Evolutionary conservation across 768 basidiomycete genomes (phyloP).

Genomic region (Lactarius tabidus): DNA sequence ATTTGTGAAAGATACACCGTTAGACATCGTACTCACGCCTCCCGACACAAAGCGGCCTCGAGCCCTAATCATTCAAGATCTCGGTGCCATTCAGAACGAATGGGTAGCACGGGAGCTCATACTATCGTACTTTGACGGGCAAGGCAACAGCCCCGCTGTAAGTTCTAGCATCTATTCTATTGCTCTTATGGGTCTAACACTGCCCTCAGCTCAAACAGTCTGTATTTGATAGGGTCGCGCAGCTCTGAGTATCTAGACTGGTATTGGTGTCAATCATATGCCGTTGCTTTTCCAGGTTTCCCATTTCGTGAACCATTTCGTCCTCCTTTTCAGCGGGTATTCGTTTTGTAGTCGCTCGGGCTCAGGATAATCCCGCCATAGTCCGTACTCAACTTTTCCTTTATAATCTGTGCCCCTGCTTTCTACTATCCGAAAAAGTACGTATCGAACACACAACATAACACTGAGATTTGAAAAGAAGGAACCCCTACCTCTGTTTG

Average conservation of each 20-base stretch:
- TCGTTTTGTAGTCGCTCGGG: background rate
- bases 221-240: slow-evolving; percentile 37
- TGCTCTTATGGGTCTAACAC: background rate
- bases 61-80: slow-evolving; percentile 60
- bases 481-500: background rate
- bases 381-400: background rate
- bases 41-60: slow-evolving; percentile 45
- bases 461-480: slow-evolving; percentile 6
- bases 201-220: slow-evolving; percentile 46
- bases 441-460: background rate
- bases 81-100: slow-evolving; percentile 66
- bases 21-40: slow-evolving; percentile 68
- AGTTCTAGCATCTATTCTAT: slow-evolving; percentile 30
- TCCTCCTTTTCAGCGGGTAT: background rate
- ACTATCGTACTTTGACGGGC: slow-evolving; percentile 68
- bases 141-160: slow-evolving; percentile 68
- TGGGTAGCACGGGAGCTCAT: slow-evolving; percentile 76
- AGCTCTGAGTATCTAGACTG: slow-evolving; percentile 1
- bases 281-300: background rate
- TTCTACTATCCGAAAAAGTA: background rate
- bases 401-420: slow-evolving; percentile 15
- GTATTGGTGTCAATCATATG: background rate
- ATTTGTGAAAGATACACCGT: slow-evolving; percentile 58
- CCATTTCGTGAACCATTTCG: background rate
- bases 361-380: background rate